These are phyloP conservation scores for Groenewaldozyma salmanticensis DNA, from an alignment of 805 yeast genomes.

Conservation along the genomic window DNA sequence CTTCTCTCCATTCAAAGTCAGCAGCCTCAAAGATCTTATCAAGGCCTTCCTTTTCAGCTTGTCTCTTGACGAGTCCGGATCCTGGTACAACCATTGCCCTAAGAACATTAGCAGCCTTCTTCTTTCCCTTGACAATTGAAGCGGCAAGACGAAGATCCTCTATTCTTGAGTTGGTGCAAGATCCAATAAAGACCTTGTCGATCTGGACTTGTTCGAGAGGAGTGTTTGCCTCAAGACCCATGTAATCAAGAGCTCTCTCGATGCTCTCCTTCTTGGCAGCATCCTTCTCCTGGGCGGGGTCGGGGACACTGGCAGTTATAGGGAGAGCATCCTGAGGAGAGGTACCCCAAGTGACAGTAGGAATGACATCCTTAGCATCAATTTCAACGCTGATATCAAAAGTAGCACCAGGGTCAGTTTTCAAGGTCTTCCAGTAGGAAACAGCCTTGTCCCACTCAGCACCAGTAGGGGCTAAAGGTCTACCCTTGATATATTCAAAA, in stretches of 20 bases:
- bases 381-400: slow-evolving; percentile 80
- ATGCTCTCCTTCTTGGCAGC: slow-evolving; percentile 73
- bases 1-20: slow-evolving; percentile 98
- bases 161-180: slow-evolving; percentile 95
- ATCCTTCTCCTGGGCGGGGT: slow-evolving; percentile 55
- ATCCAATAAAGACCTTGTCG: slow-evolving; percentile 95
- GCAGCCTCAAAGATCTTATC: slow-evolving; percentile 86
- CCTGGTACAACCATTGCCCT: slow-evolving; percentile 90
- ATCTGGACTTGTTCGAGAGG: slow-evolving; percentile 65
- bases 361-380: slow-evolving; percentile 76
- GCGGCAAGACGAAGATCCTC: slow-evolving; percentile 97
- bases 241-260: slow-evolving; percentile 84
- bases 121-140: slow-evolving; percentile 78
- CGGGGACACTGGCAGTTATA: slow-evolving; percentile 82
- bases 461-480: slow-evolving; percentile 92
- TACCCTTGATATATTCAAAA: slow-evolving; percentile 78
- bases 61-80: slow-evolving; percentile 85
- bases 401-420: slow-evolving; percentile 80
- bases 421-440: slow-evolving; percentile 79
- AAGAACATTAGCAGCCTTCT: slow-evolving; percentile 72
- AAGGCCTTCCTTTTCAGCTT: slow-evolving; percentile 92
- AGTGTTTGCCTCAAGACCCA: slow-evolving; percentile 80
- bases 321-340: slow-evolving; percentile 99
- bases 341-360: slow-evolving; percentile 99
- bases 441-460: slow-evolving; percentile 94